phyloP scores from a whole-genome alignment of 2,329 filamentous ascomycete genomes.

The Penicillium hesseltinei region DNA sequence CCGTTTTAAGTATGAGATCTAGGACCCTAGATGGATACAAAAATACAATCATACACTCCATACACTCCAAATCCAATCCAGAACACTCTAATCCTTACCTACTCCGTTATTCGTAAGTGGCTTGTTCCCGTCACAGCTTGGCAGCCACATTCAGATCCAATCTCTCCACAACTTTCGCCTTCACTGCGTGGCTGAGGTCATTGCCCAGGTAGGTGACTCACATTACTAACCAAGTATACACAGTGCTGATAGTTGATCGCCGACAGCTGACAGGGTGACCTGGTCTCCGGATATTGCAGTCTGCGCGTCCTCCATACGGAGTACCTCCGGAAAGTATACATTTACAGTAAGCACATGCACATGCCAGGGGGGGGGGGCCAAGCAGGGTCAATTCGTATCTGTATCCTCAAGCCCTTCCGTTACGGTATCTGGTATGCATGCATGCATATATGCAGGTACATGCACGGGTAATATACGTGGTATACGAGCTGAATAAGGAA shows the following conservation, averaged over 20 bases:
- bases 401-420: not conserved
- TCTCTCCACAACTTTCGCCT: not conserved
- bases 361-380: not conserved
- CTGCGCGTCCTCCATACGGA: not conserved
- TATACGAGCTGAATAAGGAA: not conserved
- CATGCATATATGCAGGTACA: constrained; percentile 25
- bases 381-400: not conserved
- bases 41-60: not conserved
- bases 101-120: not conserved
- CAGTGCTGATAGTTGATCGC: not conserved
- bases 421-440: constrained; percentile 7
- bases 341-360: constrained; percentile 4
- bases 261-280: not conserved
- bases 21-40: not conserved
- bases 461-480: constrained; percentile 12
- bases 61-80: not conserved
- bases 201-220: not conserved
- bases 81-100: not conserved
- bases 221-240: not conserved
- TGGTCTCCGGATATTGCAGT: not conserved
- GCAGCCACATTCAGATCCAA: not conserved
- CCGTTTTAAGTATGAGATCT: not conserved
- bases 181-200: not conserved
- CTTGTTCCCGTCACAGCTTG: not conserved
- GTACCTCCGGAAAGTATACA: not conserved